phyloP scores from a whole-genome alignment of 1,284 basidiomycete genomes.

The Neonothopanus nambi region DNA sequence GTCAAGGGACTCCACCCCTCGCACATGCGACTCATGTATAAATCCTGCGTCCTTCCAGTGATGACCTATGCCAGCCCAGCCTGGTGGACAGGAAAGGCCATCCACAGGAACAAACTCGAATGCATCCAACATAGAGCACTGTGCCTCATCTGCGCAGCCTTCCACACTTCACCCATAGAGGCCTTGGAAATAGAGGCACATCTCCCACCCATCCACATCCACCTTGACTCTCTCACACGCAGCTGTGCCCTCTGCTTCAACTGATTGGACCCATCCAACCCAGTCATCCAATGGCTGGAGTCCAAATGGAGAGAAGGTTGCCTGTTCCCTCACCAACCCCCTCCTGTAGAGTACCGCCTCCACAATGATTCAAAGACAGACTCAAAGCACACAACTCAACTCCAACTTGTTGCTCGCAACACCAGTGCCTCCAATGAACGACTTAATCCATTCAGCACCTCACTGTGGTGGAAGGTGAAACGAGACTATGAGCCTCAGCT shows the following conservation, averaged over 20 bases:
- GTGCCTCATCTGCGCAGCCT: conserved; percentile 32
- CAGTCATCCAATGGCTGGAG: conserved; percentile 25
- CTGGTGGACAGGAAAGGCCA: conserved; percentile 32
- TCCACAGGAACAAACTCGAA: conserved; percentile 23
- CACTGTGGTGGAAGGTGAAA: conserved; percentile 21
- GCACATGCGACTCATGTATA: conserved; percentile 1
- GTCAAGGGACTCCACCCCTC: background rate
- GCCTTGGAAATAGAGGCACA: conserved; percentile 33
- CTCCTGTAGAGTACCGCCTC: conserved; percentile 14
- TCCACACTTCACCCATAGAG: conserved; percentile 31
- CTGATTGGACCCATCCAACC: conserved; percentile 22
- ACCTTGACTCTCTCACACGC: conserved; percentile 14
- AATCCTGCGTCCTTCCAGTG: conserved; percentile 26
- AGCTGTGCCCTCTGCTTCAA: conserved; percentile 21
- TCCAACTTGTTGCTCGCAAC: conserved; percentile 13
- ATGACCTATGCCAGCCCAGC: conserved; percentile 31
- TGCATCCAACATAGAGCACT: conserved; percentile 29
- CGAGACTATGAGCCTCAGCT: background rate
- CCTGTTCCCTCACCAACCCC: conserved; percentile 6
- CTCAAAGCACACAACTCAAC: conserved; percentile 16
- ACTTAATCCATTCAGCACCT: conserved; percentile 20
- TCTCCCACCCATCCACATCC: conserved; percentile 25
- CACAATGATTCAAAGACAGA: conserved; percentile 4
- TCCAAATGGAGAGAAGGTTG: conserved; percentile 13
- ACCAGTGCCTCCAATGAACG: conserved; percentile 18